Percentiles rank a stretch among this genome's conserved stretches.
Evolutionary conservation across 208 protist species (phyloP).

Genomic region (Balamuthia mandrillaris): DNA sequence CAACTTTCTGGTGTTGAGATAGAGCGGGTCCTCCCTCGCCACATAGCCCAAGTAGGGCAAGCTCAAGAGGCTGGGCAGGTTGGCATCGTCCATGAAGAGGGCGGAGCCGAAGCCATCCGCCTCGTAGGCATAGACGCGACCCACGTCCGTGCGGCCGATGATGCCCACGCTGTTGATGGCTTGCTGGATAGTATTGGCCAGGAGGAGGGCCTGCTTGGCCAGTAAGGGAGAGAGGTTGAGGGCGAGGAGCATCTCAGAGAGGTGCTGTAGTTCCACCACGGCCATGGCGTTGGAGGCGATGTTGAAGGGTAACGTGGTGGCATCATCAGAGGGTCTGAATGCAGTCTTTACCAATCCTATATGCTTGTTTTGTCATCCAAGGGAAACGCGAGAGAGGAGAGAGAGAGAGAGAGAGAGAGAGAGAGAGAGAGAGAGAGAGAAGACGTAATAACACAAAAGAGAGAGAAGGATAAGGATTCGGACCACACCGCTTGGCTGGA

Average conservation of each 20-base stretch:
- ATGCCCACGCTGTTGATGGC: conserved; percentile 38
- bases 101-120: conserved; percentile 45
- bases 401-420: not conserved
- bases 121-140: conserved; percentile 55
- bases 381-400: too few species aligned
- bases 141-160: not conserved
- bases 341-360: not conserved
- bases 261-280: not conserved
- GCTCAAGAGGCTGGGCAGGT: conserved; percentile 46
- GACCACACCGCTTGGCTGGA: not conserved
- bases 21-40: not conserved
- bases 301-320: conserved; percentile 36
- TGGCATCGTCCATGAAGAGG: conserved; percentile 58
- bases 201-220: not conserved
- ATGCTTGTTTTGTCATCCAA: not conserved
- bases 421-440: not conserved
- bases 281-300: conserved; percentile 52
- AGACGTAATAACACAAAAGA: not conserved
- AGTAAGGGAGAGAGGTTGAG: not conserved
- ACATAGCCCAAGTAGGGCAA: conserved; percentile 48
- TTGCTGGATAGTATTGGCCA: conserved; percentile 23
- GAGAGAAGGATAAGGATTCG: not conserved
- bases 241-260: not conserved
- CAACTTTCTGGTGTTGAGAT: conserved; percentile 15
- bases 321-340: conserved; percentile 58